A percentile compares a stretch with the other conserved stretches of the same genome.
Evolutionary conservation across 176 grass and related monocot genomes (phyloP).

Genomic region (Coix lacrymajobi): DNA sequence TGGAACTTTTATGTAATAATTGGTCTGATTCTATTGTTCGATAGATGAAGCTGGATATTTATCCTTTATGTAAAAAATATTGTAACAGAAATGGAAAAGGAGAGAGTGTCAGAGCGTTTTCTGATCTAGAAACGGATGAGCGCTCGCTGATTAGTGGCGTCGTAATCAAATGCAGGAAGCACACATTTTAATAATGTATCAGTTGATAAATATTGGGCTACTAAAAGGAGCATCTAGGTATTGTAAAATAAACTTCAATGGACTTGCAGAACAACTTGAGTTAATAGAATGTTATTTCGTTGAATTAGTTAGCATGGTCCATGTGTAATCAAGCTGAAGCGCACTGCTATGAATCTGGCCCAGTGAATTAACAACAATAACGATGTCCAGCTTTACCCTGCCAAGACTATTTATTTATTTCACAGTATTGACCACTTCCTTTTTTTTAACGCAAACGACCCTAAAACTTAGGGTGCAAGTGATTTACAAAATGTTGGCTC

Average conservation of each 20-base stretch:
- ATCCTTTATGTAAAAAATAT: no score
- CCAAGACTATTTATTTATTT: slow-evolving; percentile 2
- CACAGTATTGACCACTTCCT: not conserved
- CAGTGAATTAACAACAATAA: slow-evolving; percentile 2
- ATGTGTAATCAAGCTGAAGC: not conserved
- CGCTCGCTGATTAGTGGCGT: no score
- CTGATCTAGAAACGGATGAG: no score
- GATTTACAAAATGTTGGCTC: not conserved
- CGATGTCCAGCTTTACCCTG: not conserved
- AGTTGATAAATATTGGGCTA: not conserved
- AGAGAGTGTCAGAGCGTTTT: no score
- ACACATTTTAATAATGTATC: not conserved
- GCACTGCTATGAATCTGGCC: not conserved
- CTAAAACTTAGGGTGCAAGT: not conserved
- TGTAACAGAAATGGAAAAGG: no score
- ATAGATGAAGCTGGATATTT: no score
- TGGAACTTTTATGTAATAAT: no score
- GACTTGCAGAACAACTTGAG: slow-evolving; percentile 1
- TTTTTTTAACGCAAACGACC: not conserved
- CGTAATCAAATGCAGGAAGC: not conserved
- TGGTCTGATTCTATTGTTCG: no score
- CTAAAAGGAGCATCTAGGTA: not conserved
- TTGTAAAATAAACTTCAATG: not conserved
- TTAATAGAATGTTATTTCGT: not conserved
- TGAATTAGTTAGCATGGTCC: not conserved